Evolutionary conservation across 805 yeast species (phyloP).

Genomic region (Zygoascus flipseniorum): DNA sequence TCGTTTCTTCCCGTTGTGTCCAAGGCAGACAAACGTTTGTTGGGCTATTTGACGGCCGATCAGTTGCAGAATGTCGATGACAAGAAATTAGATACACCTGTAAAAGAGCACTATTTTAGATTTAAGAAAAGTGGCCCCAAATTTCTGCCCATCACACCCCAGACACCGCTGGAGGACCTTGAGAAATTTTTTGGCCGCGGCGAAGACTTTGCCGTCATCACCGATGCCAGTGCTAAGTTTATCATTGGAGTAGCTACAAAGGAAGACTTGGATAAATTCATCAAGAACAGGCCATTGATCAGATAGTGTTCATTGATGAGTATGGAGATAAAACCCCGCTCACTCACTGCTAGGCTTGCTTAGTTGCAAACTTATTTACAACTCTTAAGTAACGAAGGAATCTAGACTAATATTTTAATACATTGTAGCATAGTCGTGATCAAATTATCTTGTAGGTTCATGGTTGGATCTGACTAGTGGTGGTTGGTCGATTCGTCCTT

Average conservation of each 20-base stretch:
- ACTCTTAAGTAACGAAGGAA: no score
- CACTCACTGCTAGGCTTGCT: no score
- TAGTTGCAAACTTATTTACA: no score
- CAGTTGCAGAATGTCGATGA: conserved; percentile 26
- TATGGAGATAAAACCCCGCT: no score
- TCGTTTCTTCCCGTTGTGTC: conserved; percentile 49
- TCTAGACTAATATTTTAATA: no score
- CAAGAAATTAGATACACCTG: background rate
- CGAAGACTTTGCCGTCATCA: conserved; percentile 48
- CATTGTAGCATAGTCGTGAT: no score
- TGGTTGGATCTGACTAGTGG: no score
- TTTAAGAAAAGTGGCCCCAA: conserved; percentile 25
- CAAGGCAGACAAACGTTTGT: conserved; percentile 35
- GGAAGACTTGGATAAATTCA: conserved; percentile 37
- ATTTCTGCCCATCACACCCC: conserved; percentile 42
- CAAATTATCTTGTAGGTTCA: no score
- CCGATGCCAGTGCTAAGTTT: conserved; percentile 43
- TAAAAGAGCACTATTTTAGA: conserved; percentile 19
- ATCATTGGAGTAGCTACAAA: conserved; percentile 54
- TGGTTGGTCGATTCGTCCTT: no score
- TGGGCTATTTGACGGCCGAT: conserved; percentile 42
- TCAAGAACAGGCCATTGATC: conserved; percentile 35
- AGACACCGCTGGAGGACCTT: conserved; percentile 46
- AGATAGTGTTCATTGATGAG: background rate
- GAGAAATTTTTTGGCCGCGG: conserved; percentile 43